Conservation (phyloP, 2,329 filamentous ascomycete species). For the Penicillium capsulatum region DNA sequence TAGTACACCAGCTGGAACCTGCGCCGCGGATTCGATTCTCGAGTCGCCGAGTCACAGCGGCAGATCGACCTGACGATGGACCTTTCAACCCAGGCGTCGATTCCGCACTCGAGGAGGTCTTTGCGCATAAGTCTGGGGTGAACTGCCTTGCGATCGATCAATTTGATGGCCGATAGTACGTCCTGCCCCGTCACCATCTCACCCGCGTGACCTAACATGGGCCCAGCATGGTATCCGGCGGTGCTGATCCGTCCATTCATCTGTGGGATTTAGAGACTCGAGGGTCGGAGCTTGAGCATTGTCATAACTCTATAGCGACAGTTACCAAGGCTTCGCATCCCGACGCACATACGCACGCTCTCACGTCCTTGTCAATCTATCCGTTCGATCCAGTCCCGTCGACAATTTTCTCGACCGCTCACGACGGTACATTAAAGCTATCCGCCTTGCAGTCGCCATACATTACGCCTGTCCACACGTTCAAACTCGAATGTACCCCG, state of each 20-base stretch:
- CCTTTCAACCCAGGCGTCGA: slow-evolving; percentile 15
- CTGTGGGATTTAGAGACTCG: slow-evolving; percentile 78
- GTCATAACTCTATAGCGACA: slow-evolving; percentile 50
- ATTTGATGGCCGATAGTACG: slow-evolving; percentile 71
- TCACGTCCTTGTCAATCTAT: slow-evolving; percentile 48
- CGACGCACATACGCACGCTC: slow-evolving; percentile 43
- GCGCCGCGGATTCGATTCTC: slow-evolving; percentile 67
- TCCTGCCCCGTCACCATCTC: neutral
- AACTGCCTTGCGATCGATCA: slow-evolving; percentile 75
- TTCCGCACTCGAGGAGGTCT: slow-evolving; percentile 26
- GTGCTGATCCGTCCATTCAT: slow-evolving; percentile 76
- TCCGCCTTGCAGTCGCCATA: slow-evolving; percentile 37
- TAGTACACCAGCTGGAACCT: slow-evolving; percentile 66
- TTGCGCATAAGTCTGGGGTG: slow-evolving; percentile 72
- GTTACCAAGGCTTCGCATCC: slow-evolving; percentile 35
- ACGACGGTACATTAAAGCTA: slow-evolving; percentile 46
- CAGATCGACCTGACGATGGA: slow-evolving; percentile 10
- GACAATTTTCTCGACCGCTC: slow-evolving; percentile 45
- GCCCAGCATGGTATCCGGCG: slow-evolving; percentile 71
- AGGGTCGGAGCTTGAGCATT: slow-evolving; percentile 48
- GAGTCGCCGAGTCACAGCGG: slow-evolving; percentile 44
- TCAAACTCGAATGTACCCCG: slow-evolving; percentile 44
- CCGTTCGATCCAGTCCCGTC: slow-evolving; percentile 47
- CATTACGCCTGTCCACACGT: slow-evolving; percentile 45
- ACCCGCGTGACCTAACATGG: slow-evolving; percentile 10